Percentiles rank a stretch among this genome's conserved stretches.
Evolutionary conservation across 1,284 basidiomycete genomes (phyloP).

Genomic region (Irpex sp.): DNA sequence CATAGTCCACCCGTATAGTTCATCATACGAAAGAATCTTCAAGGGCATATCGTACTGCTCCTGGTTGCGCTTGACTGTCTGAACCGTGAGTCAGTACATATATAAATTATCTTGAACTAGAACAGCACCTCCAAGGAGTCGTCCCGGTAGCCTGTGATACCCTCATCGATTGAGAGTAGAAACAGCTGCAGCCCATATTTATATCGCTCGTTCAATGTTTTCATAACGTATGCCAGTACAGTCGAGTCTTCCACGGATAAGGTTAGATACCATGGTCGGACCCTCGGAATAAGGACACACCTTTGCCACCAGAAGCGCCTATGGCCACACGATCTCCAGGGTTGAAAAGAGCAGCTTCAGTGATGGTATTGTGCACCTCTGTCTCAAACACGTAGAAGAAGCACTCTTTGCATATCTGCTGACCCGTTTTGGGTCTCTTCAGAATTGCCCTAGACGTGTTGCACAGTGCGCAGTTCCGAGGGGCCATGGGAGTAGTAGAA

Average conservation of each 20-base stretch:
- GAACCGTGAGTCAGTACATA: background rate
- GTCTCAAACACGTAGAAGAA: constrained; percentile 98
- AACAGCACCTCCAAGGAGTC: constrained; percentile 84
- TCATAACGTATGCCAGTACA: constrained; percentile 96
- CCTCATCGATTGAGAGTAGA: constrained; percentile 96
- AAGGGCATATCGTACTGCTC: constrained; percentile 93
- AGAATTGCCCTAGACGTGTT: constrained; percentile 78
- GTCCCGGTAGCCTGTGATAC: constrained; percentile 97
- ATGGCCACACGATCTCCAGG: constrained; percentile 95
- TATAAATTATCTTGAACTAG: constrained; percentile 8
- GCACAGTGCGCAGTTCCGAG: constrained; percentile 74
- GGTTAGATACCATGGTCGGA: background rate
- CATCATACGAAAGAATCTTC: constrained; percentile 94
- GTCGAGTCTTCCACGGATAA: constrained; percentile 76
- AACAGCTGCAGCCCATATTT: constrained; percentile 90
- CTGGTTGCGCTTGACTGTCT: constrained; percentile 98
- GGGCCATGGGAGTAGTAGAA: constrained; percentile 49
- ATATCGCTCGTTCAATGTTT: constrained; percentile 91
- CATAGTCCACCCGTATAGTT: constrained; percentile 99
- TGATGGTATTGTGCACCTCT: constrained; percentile 96
- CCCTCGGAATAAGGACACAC: constrained; percentile 35
- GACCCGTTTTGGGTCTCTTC: constrained; percentile 95
- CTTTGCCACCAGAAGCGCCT: constrained; percentile 97
- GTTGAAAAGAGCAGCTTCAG: constrained; percentile 76
- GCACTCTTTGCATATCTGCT: constrained; percentile 93